phyloP scores from a whole-genome alignment of 2,329 filamentous ascomycete genomes.

The Phyllosticta paracitricarpa region DNA sequence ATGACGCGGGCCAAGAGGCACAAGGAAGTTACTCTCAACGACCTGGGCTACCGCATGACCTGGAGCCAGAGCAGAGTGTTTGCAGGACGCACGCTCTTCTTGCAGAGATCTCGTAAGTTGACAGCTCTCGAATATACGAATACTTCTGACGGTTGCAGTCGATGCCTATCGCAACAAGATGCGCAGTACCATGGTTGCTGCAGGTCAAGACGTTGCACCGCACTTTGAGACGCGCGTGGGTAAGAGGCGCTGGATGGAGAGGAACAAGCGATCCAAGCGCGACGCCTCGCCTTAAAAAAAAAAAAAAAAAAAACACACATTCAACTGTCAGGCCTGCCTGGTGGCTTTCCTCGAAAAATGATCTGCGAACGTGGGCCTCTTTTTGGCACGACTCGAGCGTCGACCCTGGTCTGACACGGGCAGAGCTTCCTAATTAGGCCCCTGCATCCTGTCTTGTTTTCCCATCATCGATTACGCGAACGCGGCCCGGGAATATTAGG shows the following conservation, averaged over 20 bases:
- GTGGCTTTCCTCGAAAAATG: slow-evolving; percentile 6
- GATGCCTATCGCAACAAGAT: slow-evolving; percentile 93
- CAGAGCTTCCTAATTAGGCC: slow-evolving; percentile 3
- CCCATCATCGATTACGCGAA: slow-evolving; percentile 7
- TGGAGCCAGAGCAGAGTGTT: slow-evolving; percentile 95
- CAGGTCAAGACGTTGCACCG: slow-evolving; percentile 69
- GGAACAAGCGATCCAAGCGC: slow-evolving; percentile 34
- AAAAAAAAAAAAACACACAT: background rate
- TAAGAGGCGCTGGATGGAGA: slow-evolving; percentile 53
- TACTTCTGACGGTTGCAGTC: slow-evolving; percentile 44
- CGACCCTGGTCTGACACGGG: slow-evolving; percentile 1
- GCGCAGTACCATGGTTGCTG: slow-evolving; percentile 66
- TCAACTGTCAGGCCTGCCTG: slow-evolving; percentile 1
- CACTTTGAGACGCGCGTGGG: slow-evolving; percentile 85
- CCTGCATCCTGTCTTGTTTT: background rate
- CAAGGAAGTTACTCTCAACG: slow-evolving; percentile 85
- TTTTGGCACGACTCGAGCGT: slow-evolving; percentile 2
- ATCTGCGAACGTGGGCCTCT: slow-evolving; percentile 6
- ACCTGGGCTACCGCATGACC: slow-evolving; percentile 88
- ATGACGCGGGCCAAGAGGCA: slow-evolving; percentile 59
- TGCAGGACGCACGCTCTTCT: slow-evolving; percentile 72
- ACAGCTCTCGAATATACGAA: slow-evolving; percentile 5
- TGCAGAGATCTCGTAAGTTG: slow-evolving; percentile 83
- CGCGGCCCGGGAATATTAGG: slow-evolving; percentile 9
- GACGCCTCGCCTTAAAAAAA: slow-evolving; percentile 17